Evolutionary conservation across 2,329 filamentous ascomycete species (phyloP), one percentile per base, ranked within the genome.

Genomic region (Nemania abortiva): DNA sequence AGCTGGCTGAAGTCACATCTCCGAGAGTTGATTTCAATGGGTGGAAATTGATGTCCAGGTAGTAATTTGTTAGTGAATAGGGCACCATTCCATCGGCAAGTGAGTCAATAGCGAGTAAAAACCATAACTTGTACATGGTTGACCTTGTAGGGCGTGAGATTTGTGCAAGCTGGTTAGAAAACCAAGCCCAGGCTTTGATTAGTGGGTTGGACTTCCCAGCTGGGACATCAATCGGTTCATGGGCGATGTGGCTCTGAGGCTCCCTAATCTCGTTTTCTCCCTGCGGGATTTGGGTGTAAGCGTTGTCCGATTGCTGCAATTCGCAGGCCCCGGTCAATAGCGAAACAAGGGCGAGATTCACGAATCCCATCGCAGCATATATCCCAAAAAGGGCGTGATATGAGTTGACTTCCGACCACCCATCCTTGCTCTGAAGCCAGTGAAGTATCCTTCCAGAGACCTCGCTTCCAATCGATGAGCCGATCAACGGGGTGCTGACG

Each of bases 1-100:
- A 85, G 45, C 81, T 82, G 5, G 81, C 79, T 0, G 87, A 88
- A 37, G 86, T 82, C 52, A 91, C 84, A 72, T 89, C 87, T 50
- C 89, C 89, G 0, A 91, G 84, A 0, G 83, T 84, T 1, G 88
- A 84, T 75, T 91, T 89, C 34, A 82, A 73, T 0, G 87, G 79
- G 61, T 85, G 79, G 73, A 89, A 90, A 66, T 87, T 89, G 54
- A 79, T 74, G 70, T 88, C 86, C 62, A 89, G 80, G 77, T 86
- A 90, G 75, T 89, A 90, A 11, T 84, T 87, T 0, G 87, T 90
- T 34, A 89, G 73, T 1, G 86, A 83, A 72, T 87, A 86, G 3
- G 82, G 83, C n/a, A 86, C 84, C 87, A 91, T 91, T 27, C 89
- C 89, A 72, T 91, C 89, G 15, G 89, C 88, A 10, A 91, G 81